Conservation (phyloP, 495 filamentous ascomycete species). For the Daldinia bambusicola region DNA sequence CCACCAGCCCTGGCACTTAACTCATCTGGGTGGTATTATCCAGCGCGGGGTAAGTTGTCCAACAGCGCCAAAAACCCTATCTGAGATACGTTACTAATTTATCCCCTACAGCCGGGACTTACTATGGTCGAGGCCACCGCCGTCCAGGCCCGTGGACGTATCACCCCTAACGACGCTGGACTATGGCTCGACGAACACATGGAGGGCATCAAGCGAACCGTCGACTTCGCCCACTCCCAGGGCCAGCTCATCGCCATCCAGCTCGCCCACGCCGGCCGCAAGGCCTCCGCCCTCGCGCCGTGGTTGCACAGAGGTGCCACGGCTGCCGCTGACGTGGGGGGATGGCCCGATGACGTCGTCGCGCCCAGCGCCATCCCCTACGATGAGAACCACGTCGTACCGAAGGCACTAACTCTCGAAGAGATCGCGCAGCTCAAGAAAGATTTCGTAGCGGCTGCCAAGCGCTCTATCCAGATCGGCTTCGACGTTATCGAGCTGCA, state of each 20-base stretch:
- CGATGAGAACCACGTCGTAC: constrained; percentile 49
- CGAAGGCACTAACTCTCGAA: constrained; percentile 61
- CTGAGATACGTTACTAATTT: neutral
- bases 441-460: constrained; percentile 62
- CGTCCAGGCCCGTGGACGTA: constrained; percentile 74
- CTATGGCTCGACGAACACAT: constrained; percentile 82
- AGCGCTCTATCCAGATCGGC: constrained; percentile 63
- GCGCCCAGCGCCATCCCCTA: constrained; percentile 61
- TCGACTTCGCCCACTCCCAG: constrained; percentile 76
- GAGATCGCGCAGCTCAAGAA: constrained; percentile 62
- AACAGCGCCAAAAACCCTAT: neutral
- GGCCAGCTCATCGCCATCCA: constrained; percentile 78
- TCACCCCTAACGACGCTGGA: constrained; percentile 75
- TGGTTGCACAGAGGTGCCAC: constrained; percentile 41
- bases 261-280: constrained; percentile 79
- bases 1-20: constrained; percentile 70
- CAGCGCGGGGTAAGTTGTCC: constrained; percentile 62
- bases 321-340: constrained; percentile 58
- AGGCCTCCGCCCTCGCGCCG: constrained; percentile 67
- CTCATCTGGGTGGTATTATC: constrained; percentile 65
- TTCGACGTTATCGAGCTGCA: constrained; percentile 68
- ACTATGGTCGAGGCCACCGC: constrained; percentile 77
- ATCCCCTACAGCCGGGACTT: constrained; percentile 61
- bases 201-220: constrained; percentile 64
- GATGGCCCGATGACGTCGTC: constrained; percentile 74